phyloP scores from a whole-genome alignment of 2,329 filamentous ascomycete species.

The Kalaharituber pfeilii region DNA sequence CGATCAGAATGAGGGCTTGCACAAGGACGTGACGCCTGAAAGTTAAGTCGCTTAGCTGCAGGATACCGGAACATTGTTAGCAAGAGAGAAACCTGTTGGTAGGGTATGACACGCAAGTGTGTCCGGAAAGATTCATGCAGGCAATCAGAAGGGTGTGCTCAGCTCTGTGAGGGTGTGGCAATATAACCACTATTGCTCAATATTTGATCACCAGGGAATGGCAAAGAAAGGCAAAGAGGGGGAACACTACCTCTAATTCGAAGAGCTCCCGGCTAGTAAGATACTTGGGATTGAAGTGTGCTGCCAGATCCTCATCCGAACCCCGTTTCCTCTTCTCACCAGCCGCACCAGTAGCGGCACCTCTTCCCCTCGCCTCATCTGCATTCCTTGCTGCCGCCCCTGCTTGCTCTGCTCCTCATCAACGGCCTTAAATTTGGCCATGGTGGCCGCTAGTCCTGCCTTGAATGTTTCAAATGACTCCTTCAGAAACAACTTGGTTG shows the following conservation, averaged over 20 bases:
- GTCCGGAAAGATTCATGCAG: not conserved
- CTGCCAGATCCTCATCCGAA: slow-evolving; percentile 29
- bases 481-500: slow-evolving; percentile 60
- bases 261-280: slow-evolving; percentile 95
- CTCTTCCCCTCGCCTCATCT: slow-evolving; percentile 28
- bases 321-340: slow-evolving; percentile 52
- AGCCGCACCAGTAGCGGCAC: slow-evolving; percentile 6
- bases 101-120: slow-evolving; percentile 4
- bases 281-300: slow-evolving; percentile 84
- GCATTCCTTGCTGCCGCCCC: slow-evolving; percentile 30
- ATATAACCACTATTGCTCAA: not conserved
- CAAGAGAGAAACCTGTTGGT: not conserved
- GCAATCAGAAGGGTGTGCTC: not conserved
- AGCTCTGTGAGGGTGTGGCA: not conserved
- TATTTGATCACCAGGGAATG: not conserved
- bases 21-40: slow-evolving; percentile 90
- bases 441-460: slow-evolving; percentile 42
- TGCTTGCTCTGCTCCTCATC: slow-evolving; percentile 39
- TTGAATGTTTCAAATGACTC: slow-evolving; percentile 50
- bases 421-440: slow-evolving; percentile 63
- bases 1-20: slow-evolving; percentile 82
- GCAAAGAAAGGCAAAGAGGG: not conserved
- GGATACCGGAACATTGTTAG: not conserved
- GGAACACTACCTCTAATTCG: slow-evolving; percentile 57
- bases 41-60: slow-evolving; percentile 72